Percentiles rank a stretch among this genome's conserved stretches.
phyloP scores from a whole-genome alignment of 208 protist genomes.

The Crithidia sp. region DNA sequence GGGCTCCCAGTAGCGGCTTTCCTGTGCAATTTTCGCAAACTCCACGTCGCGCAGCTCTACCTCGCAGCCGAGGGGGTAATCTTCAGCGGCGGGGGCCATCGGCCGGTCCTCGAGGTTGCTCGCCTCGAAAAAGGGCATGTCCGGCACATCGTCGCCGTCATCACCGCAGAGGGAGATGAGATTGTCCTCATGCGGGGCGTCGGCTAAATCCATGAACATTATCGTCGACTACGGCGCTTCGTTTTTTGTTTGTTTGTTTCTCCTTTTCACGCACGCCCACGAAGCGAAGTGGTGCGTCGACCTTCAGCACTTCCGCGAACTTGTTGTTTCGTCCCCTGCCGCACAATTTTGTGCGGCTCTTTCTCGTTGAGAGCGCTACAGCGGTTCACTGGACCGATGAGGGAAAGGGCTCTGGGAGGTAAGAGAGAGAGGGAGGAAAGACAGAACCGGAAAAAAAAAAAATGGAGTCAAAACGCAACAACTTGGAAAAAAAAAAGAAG shows the following conservation, averaged over 20 bases:
- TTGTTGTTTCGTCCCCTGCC: too few relatives aligned
- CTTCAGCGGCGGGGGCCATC: conserved; percentile 67
- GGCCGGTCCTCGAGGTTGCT: conserved; percentile 73
- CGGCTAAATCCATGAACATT: conserved; percentile 28
- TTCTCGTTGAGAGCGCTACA: too few relatives aligned
- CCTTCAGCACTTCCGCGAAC: too few relatives aligned
- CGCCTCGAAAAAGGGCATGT: conserved; percentile 81
- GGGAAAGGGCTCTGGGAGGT: too few relatives aligned
- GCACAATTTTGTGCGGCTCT: too few relatives aligned
- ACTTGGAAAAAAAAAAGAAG: too few relatives aligned
- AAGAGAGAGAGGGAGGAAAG: too few relatives aligned
- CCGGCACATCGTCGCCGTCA: conserved; percentile 44
- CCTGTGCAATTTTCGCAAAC: conserved; percentile 69
- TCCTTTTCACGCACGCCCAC: too few relatives aligned
- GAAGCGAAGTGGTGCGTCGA: too few relatives aligned
- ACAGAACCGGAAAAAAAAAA: too few relatives aligned
- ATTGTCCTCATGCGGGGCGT: conserved; percentile 20
- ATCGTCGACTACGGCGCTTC: background rate
- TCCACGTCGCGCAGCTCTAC: conserved; percentile 82
- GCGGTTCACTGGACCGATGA: too few relatives aligned
- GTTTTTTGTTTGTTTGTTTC: background rate
- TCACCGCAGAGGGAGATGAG: conserved; percentile 39
- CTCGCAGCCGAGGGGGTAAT: conserved; percentile 86
- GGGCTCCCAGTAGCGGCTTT: conserved; percentile 68
- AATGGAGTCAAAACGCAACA: too few relatives aligned